phyloP scores from a whole-genome alignment of 192 early-diverging fungal genomes.

The Pecoramyces ruminantium region DNA sequence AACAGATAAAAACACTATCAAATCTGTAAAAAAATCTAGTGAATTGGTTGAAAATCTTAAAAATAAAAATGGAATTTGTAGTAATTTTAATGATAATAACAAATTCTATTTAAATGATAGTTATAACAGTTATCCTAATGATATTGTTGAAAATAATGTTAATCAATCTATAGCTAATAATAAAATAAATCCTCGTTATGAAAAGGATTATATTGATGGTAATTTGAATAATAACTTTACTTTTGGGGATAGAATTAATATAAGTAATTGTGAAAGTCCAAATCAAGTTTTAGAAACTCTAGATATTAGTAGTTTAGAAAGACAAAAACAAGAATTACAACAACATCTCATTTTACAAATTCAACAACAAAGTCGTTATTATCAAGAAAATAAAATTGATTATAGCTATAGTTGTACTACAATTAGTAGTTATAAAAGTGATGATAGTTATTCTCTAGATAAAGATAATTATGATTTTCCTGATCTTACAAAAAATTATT shows the following conservation, averaged over 20 bases:
- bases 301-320: background rate
- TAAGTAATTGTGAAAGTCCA: background rate
- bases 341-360: background rate
- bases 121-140: background rate
- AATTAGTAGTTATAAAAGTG: background rate
- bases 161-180: background rate
- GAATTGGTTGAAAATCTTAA: background rate
- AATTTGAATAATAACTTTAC: background rate
- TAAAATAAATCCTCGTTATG: background rate
- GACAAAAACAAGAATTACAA: background rate
- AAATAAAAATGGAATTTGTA: background rate
- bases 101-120: background rate
- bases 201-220: background rate
- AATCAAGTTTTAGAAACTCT: background rate
- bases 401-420: background rate
- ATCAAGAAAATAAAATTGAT: background rate
- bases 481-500: background rate
- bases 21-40: background rate
- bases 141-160: background rate
- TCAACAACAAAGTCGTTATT: background rate
- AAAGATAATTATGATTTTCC: background rate
- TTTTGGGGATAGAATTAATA: background rate
- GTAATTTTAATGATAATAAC: background rate
- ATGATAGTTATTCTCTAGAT: background rate
- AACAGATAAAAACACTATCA: background rate